Percentiles rank a stretch among this genome's conserved stretches.
These are phyloP conservation scores for Fusarium acutatum DNA, from an alignment of 2,329 filamentous ascomycete species.

Conservation along the genomic window DNA sequence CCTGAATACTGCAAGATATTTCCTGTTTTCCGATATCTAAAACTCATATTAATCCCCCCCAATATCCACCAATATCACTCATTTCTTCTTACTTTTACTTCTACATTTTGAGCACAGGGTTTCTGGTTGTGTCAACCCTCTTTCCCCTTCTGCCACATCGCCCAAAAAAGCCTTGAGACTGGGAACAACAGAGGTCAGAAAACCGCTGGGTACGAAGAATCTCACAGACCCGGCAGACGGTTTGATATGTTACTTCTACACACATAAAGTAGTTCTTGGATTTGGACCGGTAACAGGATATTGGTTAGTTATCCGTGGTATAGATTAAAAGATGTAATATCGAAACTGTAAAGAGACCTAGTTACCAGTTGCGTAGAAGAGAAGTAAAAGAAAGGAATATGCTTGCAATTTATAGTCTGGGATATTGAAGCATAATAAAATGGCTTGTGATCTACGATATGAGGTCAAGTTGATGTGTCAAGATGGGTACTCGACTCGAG, in stretches of 20 bases:
- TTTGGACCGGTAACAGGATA: rapidly evolving
- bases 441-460: background rate
- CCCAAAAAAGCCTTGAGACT: background rate
- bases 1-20: no score
- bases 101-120: background rate
- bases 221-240: background rate
- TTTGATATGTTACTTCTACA: background rate
- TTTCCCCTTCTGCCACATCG: background rate
- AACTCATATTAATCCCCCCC: no score
- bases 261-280: background rate
- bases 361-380: rapidly evolving
- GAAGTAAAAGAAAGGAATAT: rapidly evolving
- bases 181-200: background rate
- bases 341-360: background rate
- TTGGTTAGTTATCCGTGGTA: rapidly evolving
- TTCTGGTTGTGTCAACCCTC: background rate
- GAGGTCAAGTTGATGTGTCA: background rate
- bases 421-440: rapidly evolving
- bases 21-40: rapidly evolving
- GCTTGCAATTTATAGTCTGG: background rate
- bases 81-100: background rate
- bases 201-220: background rate
- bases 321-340: rapidly evolving
- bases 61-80: no score
- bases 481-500: rapidly evolving